Conservation (phyloP, 306 rosid species). For the Corylus heterophylla region DNA sequence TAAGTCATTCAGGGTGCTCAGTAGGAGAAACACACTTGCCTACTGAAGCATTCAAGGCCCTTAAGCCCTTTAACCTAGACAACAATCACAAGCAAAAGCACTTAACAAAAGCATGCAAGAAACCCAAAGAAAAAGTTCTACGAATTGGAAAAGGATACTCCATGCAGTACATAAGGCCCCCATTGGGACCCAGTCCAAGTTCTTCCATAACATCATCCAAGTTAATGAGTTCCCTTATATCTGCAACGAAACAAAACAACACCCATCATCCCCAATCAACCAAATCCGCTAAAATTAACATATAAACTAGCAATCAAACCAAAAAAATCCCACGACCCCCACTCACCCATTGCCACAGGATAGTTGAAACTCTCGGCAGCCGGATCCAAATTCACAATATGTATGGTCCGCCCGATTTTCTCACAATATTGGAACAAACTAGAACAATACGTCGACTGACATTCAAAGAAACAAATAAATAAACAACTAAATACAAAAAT, state of each 20-base stretch:
- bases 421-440: conserved; percentile 67
- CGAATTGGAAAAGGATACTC: conserved; percentile 76
- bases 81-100: not conserved
- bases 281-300: not conserved
- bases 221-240: conserved; percentile 85
- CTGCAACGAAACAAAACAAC: conserved; percentile 42
- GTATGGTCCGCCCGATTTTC: conserved; percentile 47
- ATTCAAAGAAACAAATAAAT: conserved; percentile 4
- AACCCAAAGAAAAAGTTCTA: not conserved
- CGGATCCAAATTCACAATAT: conserved; percentile 84
- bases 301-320: conserved; percentile 6
- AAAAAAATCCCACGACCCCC: not conserved
- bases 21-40: not conserved
- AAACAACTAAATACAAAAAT: not conserved
- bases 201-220: conserved; percentile 98
- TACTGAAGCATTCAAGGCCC: not conserved
- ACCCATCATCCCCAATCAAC: not conserved
- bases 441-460: conserved; percentile 83
- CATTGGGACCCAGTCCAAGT: conserved; percentile 94
- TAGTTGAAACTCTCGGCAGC: conserved; percentile 96
- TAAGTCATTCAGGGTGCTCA: not conserved
- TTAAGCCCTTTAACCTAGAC: not conserved
- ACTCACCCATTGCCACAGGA: conserved; percentile 86
- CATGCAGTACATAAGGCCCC: conserved; percentile 95
- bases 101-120: not conserved